Conservation (phyloP, 805 yeast genomes). For the Nakazawaea anatomiae region DNA sequence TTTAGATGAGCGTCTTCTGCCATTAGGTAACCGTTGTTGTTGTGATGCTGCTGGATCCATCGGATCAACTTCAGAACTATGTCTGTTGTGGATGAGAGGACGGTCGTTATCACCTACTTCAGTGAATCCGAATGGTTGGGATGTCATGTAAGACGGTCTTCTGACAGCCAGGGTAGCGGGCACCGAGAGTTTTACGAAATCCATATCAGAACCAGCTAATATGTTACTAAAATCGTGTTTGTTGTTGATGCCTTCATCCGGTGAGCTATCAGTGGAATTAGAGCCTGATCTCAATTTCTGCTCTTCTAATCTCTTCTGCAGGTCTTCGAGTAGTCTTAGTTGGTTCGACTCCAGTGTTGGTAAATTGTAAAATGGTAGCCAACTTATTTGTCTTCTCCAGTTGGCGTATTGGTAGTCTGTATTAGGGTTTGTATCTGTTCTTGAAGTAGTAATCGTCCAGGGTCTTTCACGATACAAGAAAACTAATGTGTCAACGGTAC, state of each 20-base stretch:
- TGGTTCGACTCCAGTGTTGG: slow-evolving; percentile 22
- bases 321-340: neutral
- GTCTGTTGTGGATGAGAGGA: neutral
- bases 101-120: neutral
- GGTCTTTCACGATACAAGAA: slow-evolving; percentile 76
- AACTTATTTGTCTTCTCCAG: slow-evolving; percentile 35
- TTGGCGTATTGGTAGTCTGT: slow-evolving; percentile 21
- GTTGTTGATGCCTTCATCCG: neutral
- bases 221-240: slow-evolving; percentile 34
- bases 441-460: slow-evolving; percentile 40
- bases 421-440: slow-evolving; percentile 19
- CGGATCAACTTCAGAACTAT: neutral
- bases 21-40: neutral
- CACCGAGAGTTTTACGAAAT: slow-evolving; percentile 16
- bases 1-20: slow-evolving; percentile 9
- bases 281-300: slow-evolving; percentile 1
- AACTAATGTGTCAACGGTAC: slow-evolving; percentile 70
- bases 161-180: neutral
- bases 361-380: slow-evolving; percentile 39
- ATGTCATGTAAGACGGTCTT: neutral
- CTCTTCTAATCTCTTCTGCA: neutral
- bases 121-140: neutral
- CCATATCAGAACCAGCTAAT: slow-evolving; percentile 18
- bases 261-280: neutral
- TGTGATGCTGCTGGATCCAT: neutral